Evolutionary conservation across 2,329 filamentous ascomycete genomes (phyloP).

Genomic region (Talaromyces sp.): DNA sequence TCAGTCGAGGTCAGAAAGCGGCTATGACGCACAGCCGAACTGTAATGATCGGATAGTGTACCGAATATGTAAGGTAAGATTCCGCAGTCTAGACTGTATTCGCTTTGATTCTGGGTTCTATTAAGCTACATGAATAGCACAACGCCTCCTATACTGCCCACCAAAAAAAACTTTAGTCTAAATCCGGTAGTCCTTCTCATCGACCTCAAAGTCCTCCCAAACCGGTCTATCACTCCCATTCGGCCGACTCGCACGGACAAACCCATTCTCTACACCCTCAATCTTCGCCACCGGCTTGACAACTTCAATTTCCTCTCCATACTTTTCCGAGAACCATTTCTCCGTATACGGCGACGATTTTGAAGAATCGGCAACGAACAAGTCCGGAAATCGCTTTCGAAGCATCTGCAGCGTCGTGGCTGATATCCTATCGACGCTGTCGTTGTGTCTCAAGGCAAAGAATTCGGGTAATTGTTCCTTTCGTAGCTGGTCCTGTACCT

Average conservation of each 20-base stretch:
- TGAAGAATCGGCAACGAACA: conserved; percentile 40
- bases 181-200: conserved; percentile 29
- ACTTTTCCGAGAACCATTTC: conserved; percentile 48
- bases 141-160: not conserved
- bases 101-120: not conserved
- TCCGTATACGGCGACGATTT: conserved; percentile 45
- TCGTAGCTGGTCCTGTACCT: conserved; percentile 53
- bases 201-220: conserved; percentile 41
- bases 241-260: conserved; percentile 48
- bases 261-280: conserved; percentile 49
- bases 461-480: conserved; percentile 52
- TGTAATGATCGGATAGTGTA: not conserved
- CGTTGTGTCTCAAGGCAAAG: conserved; percentile 56
- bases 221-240: conserved; percentile 51
- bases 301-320: conserved; percentile 46
- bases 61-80: not conserved
- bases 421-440: conserved; percentile 65
- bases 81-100: not conserved
- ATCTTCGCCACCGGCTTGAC: conserved; percentile 47
- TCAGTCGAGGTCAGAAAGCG: not conserved
- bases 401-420: conserved; percentile 57
- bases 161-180: not conserved
- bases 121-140: not conserved
- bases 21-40: not conserved
- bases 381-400: conserved; percentile 51